Conservation (phyloP, 371 early-diverging fungal species). For the Lichtheimia hyalospora region DNA sequence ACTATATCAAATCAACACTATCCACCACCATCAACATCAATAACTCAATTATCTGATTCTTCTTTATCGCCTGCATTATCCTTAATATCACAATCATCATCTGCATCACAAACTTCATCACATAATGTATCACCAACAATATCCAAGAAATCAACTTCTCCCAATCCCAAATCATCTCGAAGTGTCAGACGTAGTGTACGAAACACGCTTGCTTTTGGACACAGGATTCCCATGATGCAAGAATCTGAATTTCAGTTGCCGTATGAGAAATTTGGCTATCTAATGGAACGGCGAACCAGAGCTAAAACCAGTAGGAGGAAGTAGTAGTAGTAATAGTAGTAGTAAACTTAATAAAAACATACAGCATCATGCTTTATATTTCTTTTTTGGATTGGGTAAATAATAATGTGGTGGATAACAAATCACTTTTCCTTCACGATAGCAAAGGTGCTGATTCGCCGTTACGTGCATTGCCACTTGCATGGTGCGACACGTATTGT, state of each 20-base stretch:
- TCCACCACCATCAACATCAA: neutral
- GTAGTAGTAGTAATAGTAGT: conserved; percentile 2
- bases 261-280: conserved; percentile 18
- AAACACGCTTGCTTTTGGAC: conserved; percentile 51
- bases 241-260: conserved; percentile 51
- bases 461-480: conserved; percentile 15
- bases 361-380: neutral
- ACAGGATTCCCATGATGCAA: conserved; percentile 42
- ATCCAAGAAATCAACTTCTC: conserved; percentile 8
- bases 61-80: conserved; percentile 18
- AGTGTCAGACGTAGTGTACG: conserved; percentile 10
- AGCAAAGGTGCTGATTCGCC: conserved; percentile 38
- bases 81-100: conserved; percentile 10
- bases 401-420: neutral
- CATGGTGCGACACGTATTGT: conserved; percentile 14
- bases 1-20: neutral
- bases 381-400: neutral
- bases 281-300: conserved; percentile 20
- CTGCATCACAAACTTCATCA: neutral
- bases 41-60: neutral
- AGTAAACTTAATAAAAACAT: conserved; percentile 1
- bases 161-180: neutral
- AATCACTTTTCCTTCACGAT: conserved; percentile 11
- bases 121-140: neutral
- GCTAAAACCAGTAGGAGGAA: neutral